These are phyloP conservation scores for Casaregolazyma lundiana DNA, from an alignment of 1,139 yeast species.

Conservation along the genomic window DNA sequence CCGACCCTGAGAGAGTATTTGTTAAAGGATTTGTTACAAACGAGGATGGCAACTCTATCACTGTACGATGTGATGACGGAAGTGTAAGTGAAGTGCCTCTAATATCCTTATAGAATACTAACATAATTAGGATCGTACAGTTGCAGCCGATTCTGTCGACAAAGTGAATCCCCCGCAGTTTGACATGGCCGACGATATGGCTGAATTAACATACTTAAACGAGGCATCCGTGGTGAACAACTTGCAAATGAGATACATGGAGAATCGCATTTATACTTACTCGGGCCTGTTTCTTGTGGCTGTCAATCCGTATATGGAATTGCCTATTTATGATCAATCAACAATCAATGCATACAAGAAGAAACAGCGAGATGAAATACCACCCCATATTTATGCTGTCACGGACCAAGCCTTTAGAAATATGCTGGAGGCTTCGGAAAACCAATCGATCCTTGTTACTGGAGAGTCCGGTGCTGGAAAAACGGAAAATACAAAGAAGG, in stretches of 20 bases:
- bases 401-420: constrained; percentile 85
- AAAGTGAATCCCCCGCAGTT: constrained; percentile 83
- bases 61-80: constrained; percentile 51
- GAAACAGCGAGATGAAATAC: constrained; percentile 39
- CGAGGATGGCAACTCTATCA: constrained; percentile 46
- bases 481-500: constrained; percentile 95
- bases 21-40: constrained; percentile 63
- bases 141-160: constrained; percentile 48
- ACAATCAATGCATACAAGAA: constrained; percentile 51
- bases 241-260: constrained; percentile 66
- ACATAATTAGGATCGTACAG: constrained; percentile 35
- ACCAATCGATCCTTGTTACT: constrained; percentile 90
- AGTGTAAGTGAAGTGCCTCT: constrained; percentile 29
- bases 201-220: constrained; percentile 86
- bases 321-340: constrained; percentile 68
- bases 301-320: constrained; percentile 78
- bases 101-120: constrained; percentile 4
- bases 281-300: constrained; percentile 93
- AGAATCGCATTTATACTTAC: constrained; percentile 73
- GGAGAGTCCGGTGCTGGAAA: constrained; percentile 99
- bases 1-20: constrained; percentile 62
- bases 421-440: constrained; percentile 61
- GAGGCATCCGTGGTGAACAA: constrained; percentile 93
- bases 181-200: constrained; percentile 91
- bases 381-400: constrained; percentile 87